Evolutionary conservation across 768 basidiomycete species (phyloP).

Genomic region (Cystofilobasidium capitatum): DNA sequence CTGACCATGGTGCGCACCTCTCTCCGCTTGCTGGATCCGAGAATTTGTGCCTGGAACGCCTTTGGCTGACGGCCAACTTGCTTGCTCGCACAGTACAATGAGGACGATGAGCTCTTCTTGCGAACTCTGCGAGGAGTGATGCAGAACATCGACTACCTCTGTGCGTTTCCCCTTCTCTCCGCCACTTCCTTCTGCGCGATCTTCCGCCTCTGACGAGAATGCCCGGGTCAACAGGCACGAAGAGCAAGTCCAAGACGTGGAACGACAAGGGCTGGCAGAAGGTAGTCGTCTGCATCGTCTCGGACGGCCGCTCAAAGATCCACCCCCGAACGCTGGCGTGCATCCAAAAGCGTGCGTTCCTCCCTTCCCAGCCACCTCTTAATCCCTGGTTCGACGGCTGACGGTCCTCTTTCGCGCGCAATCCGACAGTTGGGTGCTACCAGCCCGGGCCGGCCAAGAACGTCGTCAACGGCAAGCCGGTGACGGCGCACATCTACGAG

Average conservation of each 20-base stretch:
- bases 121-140: conserved; percentile 79
- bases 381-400: too few relatives aligned
- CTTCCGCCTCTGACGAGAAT: background rate
- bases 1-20: conserved; percentile 21
- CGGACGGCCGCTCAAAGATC: conserved; percentile 74
- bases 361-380: conserved; percentile 7
- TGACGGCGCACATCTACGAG: conserved; percentile 27
- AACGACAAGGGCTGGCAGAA: conserved; percentile 85
- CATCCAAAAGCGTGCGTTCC: conserved; percentile 24
- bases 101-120: conserved; percentile 27
- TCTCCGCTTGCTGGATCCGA: background rate
- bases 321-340: conserved; percentile 52
- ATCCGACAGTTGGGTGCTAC: background rate
- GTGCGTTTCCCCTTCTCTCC: conserved; percentile 2
- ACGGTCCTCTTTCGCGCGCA: background rate
- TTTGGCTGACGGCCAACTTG: background rate
- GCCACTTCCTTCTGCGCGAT: background rate
- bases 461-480: conserved; percentile 26
- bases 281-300: conserved; percentile 77
- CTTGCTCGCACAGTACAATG: conserved; percentile 9
- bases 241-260: conserved; percentile 53
- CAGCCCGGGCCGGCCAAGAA: conserved; percentile 13
- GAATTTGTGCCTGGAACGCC: background rate
- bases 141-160: conserved; percentile 59
- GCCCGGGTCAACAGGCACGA: conserved; percentile 27